Base-by-base conservation (phyloP, 176 grass and related monocot species). In the Alloteropsis semialata region DNA sequence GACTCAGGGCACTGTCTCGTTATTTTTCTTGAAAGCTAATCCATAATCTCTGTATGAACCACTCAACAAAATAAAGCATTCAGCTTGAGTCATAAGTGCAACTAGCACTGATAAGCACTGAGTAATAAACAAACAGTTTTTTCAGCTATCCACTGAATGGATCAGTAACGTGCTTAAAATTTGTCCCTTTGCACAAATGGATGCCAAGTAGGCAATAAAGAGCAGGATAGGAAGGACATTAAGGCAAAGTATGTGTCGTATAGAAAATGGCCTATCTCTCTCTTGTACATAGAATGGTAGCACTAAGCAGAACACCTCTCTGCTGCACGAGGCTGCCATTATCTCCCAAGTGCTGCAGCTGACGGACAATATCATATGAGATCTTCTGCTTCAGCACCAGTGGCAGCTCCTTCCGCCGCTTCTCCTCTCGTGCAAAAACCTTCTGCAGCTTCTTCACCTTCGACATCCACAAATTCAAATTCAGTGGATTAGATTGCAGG, bases 371-470 rank as follows among this genome's bases (percentile, higher is more conserved):
- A 70, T 94, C 93, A 81, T 87, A 79, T 6, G 73, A 84, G 25
- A 99, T 34, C 87, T 92, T 93, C 76, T 94, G 84, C 81, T 92
- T 96, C 57, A 93, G 54, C 69, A 74, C 80, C 76, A 81, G 56
- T 6, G 96, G 73, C 50, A 99, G 81, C 85, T 92, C 80, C 74
- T 80, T 44, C 56, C 86, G 75, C 85, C 73, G 85, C 32, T 94
- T 96, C 69, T 83, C 80, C 83, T 94, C 89, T 67, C 81, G 82
- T 0, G 63, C 43, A 0, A 84, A 84, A 65, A 83, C 81, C 70
- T 89, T 88, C 29, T 30, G 85, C 89, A 99, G 84, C 68, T 76
- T 93, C 76, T 80, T 87, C 85, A 92, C 93, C 96, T 99, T 78
- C 17, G 46, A 41, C 27, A 44, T 49, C 87, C 44, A 66, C 24